Evolutionary conservation across 108 stramenopile species (phyloP).

Genomic region (Skeletonema costatum): DNA sequence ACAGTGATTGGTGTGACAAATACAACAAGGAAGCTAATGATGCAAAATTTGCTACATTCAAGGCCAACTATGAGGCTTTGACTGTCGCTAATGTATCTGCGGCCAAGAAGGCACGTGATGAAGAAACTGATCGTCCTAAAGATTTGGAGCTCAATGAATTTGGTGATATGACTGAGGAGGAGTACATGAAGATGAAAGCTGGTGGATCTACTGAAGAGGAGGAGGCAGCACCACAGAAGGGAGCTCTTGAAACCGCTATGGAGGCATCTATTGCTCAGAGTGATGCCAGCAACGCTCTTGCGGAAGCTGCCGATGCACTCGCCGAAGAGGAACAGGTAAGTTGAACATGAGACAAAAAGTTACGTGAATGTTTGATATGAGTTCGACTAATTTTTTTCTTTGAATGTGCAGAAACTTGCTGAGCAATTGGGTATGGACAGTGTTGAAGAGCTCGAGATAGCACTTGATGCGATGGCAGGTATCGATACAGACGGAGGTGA

Average conservation of each 20-base stretch:
- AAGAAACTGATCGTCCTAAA: conserved; percentile 46
- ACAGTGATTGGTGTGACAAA: conserved; percentile 71
- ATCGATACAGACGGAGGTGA: conserved; percentile 73
- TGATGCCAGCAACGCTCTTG: conserved; percentile 71
- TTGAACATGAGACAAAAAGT: not conserved
- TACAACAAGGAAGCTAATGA: conserved; percentile 62
- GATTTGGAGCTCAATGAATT: conserved; percentile 78
- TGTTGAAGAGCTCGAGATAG: conserved; percentile 82
- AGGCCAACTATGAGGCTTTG: conserved; percentile 78
- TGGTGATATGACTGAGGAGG: conserved; percentile 79
- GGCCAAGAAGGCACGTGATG: conserved; percentile 75
- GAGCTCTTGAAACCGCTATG: conserved; percentile 66
- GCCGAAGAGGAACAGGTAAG: conserved; percentile 85
- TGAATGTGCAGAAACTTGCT: conserved; percentile 63
- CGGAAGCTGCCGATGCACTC: conserved; percentile 83
- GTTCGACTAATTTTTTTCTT: not conserved
- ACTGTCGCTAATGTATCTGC: conserved; percentile 81
- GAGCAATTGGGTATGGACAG: conserved; percentile 71
- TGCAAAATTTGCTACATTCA: conserved; percentile 60
- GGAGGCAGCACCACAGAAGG: conserved; percentile 40
- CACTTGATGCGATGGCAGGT: conserved; percentile 78
- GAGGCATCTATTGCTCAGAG: conserved; percentile 74
- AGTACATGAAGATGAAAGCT: conserved; percentile 57
- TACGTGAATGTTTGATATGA: not conserved
- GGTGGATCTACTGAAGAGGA: conserved; percentile 20